Percentiles rank a stretch among this genome's conserved stretches.
phyloP scores from a whole-genome alignment of 1,284 basidiomycete species.

The Tilletia walkeri region DNA sequence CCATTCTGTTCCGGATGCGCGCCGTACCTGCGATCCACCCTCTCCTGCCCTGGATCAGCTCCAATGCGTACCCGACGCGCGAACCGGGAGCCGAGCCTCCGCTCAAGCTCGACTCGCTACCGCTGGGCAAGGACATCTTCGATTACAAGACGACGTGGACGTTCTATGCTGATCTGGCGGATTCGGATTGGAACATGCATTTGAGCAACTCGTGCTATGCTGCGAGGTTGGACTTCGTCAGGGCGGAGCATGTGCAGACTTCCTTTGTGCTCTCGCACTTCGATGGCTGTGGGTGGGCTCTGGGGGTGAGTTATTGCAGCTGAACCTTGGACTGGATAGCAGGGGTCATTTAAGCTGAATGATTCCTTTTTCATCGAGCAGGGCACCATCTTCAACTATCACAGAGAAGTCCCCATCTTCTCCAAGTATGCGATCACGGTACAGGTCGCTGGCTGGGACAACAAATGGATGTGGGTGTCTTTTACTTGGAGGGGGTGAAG shows the following conservation, averaged over 20 bases:
- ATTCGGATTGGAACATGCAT: constrained; percentile 42
- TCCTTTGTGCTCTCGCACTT: constrained; percentile 33
- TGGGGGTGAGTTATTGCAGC: constrained; percentile 9
- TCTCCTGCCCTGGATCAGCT: constrained; percentile 24
- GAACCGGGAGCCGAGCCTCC: constrained; percentile 24
- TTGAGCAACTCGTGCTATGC: constrained; percentile 41
- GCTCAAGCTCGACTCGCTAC: constrained; percentile 29
- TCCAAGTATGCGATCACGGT: constrained; percentile 34
- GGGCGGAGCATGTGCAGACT: constrained; percentile 31
- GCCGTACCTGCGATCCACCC: constrained; percentile 14
- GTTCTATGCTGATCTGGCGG: constrained; percentile 33
- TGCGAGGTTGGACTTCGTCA: constrained; percentile 32
- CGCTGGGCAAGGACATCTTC: constrained; percentile 40
- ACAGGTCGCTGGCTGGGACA: constrained; percentile 39
- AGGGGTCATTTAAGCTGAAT: background rate
- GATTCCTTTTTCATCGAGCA: background rate
- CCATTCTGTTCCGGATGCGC: constrained; percentile 10
- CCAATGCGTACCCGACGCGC: constrained; percentile 18
- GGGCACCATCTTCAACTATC: constrained; percentile 35
- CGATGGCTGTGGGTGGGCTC: background rate
- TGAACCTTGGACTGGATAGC: constrained; percentile 9
- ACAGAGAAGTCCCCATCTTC: constrained; percentile 39
- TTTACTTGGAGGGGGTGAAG: background rate
- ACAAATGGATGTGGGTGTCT: constrained; percentile 39
- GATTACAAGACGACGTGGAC: constrained; percentile 23